phyloP scores from a whole-genome alignment of 805 yeast species.

The Ogataea saltuana region DNA sequence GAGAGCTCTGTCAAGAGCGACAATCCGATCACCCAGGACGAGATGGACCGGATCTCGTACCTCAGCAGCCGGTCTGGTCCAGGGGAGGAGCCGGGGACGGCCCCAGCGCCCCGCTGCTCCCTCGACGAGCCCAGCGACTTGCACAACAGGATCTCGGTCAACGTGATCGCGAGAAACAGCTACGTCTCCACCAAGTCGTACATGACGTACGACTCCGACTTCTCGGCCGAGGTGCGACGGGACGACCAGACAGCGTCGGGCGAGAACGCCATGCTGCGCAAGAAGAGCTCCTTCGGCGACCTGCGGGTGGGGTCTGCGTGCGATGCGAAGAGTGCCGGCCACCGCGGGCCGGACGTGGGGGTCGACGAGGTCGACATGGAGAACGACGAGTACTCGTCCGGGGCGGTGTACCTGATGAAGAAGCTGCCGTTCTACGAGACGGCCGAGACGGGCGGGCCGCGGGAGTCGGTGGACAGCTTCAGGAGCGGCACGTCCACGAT shows the following conservation, averaged over 20 bases:
- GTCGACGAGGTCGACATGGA: conserved; percentile 23
- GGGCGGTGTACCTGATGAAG: conserved; percentile 20
- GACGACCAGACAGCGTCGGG: conserved; percentile 20
- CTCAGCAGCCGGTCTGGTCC: conserved; percentile 8
- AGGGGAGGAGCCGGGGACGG: too few species aligned
- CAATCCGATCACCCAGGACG: conserved; percentile 17
- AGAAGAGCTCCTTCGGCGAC: conserved; percentile 52
- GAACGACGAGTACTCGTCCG: conserved; percentile 2
- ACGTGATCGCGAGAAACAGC: conserved; percentile 38
- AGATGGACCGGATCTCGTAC: conserved; percentile 20
- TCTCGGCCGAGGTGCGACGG: conserved; percentile 34
- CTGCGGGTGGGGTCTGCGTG: conserved; percentile 38
- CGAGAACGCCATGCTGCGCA: conserved; percentile 34
- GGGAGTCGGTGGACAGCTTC: conserved; percentile 10
- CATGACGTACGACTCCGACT: conserved; percentile 59
- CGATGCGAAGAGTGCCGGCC: conserved; percentile 2
- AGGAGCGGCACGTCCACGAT: conserved; percentile 22
- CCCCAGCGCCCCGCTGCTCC: too few species aligned
- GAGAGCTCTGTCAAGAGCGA: conserved; percentile 12
- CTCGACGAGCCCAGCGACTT: conserved; percentile 6
- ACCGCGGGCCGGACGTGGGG: background rate
- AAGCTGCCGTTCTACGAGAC: conserved; percentile 29
- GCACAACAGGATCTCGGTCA: conserved; percentile 26
- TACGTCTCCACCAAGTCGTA: conserved; percentile 48
- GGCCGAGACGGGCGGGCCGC: conserved; percentile 14